phyloP scores from a whole-genome alignment of 2,329 filamentous ascomycete species.

The Claviceps capensis region DNA sequence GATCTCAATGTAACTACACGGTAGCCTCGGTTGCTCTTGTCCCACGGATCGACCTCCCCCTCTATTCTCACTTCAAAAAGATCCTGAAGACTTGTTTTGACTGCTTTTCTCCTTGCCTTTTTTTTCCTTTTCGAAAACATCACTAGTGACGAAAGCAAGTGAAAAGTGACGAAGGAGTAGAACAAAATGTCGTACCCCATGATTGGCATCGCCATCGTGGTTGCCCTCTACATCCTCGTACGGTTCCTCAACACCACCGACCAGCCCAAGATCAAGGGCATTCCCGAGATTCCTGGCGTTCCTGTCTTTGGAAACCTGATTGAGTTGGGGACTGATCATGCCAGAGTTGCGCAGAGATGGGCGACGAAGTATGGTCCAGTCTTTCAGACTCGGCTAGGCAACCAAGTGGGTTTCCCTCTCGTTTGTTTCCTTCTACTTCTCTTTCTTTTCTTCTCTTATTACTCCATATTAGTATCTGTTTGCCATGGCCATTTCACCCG shows the following conservation, averaged over 20 bases:
- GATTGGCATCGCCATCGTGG: slow-evolving; percentile 8
- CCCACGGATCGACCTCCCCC: too few relatives aligned
- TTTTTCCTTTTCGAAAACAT: too few relatives aligned
- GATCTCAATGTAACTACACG: too few relatives aligned
- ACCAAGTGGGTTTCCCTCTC: slow-evolving; percentile 32
- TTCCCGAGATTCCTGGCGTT: slow-evolving; percentile 47
- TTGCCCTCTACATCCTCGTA: slow-evolving; percentile 12
- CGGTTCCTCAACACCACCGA: slow-evolving; percentile 34
- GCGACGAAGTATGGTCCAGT: slow-evolving; percentile 48
- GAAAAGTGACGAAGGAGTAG: background rate
- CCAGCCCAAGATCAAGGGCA: slow-evolving; percentile 43
- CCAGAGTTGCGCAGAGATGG: slow-evolving; percentile 40
- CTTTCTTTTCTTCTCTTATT: background rate
- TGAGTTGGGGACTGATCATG: slow-evolving; percentile 44
- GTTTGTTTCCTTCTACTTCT: background rate
- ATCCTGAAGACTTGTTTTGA: too few relatives aligned
- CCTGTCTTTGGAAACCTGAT: slow-evolving; percentile 51
- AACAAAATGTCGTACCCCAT: slow-evolving; percentile 9
- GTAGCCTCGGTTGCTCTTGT: too few relatives aligned
- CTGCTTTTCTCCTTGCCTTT: background rate
- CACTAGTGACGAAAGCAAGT: background rate
- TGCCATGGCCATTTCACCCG: background rate
- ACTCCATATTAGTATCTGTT: background rate
- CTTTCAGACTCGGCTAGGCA: slow-evolving; percentile 56
- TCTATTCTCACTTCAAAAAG: too few relatives aligned